Percentiles rank a stretch among this genome's conserved stretches.
Conservation (phyloP, 345 rosid species). For the Cardamine chenopodiifolia region DNA sequence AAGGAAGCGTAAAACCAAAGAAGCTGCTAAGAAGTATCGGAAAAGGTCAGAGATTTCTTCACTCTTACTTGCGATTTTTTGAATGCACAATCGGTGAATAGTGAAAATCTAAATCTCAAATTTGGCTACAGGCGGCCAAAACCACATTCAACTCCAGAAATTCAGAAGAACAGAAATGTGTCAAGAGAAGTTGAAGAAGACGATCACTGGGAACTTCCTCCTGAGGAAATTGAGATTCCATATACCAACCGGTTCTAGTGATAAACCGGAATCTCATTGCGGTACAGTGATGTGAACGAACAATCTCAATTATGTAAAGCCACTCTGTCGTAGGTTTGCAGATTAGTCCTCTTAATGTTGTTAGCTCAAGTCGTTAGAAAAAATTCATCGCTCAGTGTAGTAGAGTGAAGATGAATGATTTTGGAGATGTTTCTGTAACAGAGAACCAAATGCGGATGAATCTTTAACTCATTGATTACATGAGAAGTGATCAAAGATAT, state of each 20-base stretch:
- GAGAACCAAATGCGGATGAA: background rate
- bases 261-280: background rate
- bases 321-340: constrained; percentile 11
- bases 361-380: background rate
- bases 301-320: constrained; percentile 10
- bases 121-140: constrained; percentile 31
- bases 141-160: constrained; percentile 16
- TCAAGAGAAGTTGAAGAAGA: constrained; percentile 21
- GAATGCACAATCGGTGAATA: background rate
- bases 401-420: background rate
- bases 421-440: background rate
- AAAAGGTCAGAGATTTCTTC: constrained; percentile 45
- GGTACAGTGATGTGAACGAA: background rate
- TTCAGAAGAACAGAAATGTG: background rate
- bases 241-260: constrained; percentile 26
- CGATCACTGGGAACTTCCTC: constrained; percentile 40
- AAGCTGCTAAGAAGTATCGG: constrained; percentile 77
- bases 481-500: background rate
- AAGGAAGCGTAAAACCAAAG: constrained; percentile 64
- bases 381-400: background rate
- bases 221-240: constrained; percentile 27
- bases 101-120: background rate
- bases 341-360: background rate
- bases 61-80: background rate
- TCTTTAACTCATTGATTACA: background rate